A percentile compares a stretch with the other conserved stretches of the same genome.
phyloP scores from a whole-genome alignment of 192 early-diverging fungal genomes.

The Podochytrium sp. region DNA sequence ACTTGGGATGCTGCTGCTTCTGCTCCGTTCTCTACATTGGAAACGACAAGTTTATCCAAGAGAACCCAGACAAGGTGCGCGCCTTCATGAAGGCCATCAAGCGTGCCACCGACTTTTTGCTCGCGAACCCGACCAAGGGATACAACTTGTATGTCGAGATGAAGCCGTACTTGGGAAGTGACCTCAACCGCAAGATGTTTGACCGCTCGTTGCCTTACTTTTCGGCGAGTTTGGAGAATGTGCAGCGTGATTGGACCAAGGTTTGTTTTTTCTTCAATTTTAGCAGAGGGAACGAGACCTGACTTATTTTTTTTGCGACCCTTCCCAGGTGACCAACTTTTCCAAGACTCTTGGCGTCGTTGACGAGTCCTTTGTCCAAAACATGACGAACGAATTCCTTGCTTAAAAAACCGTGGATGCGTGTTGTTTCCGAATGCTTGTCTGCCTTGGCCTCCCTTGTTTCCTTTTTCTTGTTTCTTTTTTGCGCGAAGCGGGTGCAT shows the following conservation, averaged over 20 bases:
- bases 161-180: slow-evolving; percentile 59
- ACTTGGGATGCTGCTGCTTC: slow-evolving; percentile 69
- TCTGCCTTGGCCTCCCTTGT: neutral
- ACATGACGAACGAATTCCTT: slow-evolving; percentile 66
- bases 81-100: slow-evolving; percentile 60
- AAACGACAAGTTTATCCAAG: slow-evolving; percentile 58
- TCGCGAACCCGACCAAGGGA: slow-evolving; percentile 52
- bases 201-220: slow-evolving; percentile 67
- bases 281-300: too few relatives aligned
- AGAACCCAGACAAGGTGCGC: slow-evolving; percentile 61
- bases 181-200: slow-evolving; percentile 63
- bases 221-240: slow-evolving; percentile 53
- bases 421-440: neutral
- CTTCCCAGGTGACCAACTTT: too few relatives aligned
- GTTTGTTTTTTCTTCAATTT: too few relatives aligned
- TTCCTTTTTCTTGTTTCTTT: neutral
- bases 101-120: slow-evolving; percentile 56
- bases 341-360: slow-evolving; percentile 63
- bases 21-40: slow-evolving; percentile 66
- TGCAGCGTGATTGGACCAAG: slow-evolving; percentile 69
- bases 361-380: slow-evolving; percentile 57
- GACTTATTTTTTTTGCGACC: too few relatives aligned
- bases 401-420: slow-evolving; percentile 25
- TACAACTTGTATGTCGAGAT: slow-evolving; percentile 61
- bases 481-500: neutral